phyloP scores from a whole-genome alignment of 495 filamentous ascomycete species.

The Extremus antarcticus region DNA sequence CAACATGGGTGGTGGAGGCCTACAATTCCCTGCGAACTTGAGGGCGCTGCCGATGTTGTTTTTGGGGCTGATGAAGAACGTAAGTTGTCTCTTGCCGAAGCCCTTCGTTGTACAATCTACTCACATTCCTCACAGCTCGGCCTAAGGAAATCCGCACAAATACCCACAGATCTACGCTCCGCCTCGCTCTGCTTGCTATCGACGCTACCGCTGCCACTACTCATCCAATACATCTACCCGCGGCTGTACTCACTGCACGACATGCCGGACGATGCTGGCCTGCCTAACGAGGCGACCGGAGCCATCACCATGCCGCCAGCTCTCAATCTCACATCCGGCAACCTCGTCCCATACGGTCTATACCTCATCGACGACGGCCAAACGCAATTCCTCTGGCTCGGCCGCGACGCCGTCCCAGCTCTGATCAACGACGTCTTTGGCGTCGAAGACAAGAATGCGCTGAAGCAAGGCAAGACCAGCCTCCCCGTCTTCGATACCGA shows the following conservation, averaged over 20 bases:
- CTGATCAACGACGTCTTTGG: constrained; percentile 86
- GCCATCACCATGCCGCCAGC: constrained; percentile 79
- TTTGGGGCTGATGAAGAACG: constrained; percentile 88
- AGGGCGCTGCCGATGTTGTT: constrained; percentile 81
- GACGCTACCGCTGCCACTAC: constrained; percentile 77
- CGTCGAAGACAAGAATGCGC: constrained; percentile 59
- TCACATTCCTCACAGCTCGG: constrained; percentile 50
- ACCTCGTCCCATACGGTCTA: constrained; percentile 83
- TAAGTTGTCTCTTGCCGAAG: constrained; percentile 32
- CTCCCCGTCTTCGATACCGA: constrained; percentile 85
- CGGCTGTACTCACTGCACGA: constrained; percentile 89
- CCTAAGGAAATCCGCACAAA: constrained; percentile 88
- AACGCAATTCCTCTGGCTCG: constrained; percentile 96
- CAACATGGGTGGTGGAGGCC: constrained; percentile 80
- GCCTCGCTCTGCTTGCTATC: constrained; percentile 87
- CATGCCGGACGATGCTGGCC: constrained; percentile 89
- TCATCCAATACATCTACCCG: constrained; percentile 97
- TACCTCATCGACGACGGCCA: constrained; percentile 97
- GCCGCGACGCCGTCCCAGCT: constrained; percentile 82
- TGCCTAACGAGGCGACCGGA: constrained; percentile 72
- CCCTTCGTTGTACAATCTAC: neutral
- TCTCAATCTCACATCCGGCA: constrained; percentile 76
- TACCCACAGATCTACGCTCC: constrained; percentile 89
- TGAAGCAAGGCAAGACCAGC: constrained; percentile 82
- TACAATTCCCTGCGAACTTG: constrained; percentile 90